phyloP scores from a whole-genome alignment of 129 eudicot species.

The Helianthus tuberosus region DNA sequence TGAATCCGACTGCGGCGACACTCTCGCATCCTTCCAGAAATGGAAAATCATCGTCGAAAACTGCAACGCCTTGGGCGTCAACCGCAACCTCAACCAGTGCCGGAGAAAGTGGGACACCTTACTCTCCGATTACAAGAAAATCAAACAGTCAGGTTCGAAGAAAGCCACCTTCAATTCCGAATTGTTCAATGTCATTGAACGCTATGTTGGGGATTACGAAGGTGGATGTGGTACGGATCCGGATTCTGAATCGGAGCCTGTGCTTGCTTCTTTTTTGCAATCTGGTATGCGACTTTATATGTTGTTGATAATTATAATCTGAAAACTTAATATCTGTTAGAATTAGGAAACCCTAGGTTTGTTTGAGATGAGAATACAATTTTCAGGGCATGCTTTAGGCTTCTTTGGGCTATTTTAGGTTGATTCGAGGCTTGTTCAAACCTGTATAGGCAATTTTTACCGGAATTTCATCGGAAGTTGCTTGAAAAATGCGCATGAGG shows the following conservation, averaged over 20 bases:
- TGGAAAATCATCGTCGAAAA: slow-evolving; percentile 77
- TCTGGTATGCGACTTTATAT: slow-evolving; percentile 22
- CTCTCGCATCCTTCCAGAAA: slow-evolving; percentile 77
- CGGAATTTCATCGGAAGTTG: background rate
- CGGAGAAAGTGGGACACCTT: slow-evolving; percentile 69
- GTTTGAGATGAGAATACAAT: background rate
- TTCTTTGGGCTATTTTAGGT: too few species aligned
- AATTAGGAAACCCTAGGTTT: background rate
- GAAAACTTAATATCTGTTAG: too few species aligned
- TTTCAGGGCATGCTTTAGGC: too few species aligned
- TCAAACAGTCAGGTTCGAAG: slow-evolving; percentile 36
- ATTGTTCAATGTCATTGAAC: slow-evolving; percentile 52
- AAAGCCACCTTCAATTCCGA: slow-evolving; percentile 46
- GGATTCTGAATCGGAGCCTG: slow-evolving; percentile 45
- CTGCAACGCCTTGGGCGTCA: slow-evolving; percentile 69
- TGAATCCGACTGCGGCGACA: slow-evolving; percentile 59
- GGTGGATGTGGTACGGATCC: slow-evolving; percentile 33
- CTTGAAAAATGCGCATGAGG: background rate
- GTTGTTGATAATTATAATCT: too few species aligned
- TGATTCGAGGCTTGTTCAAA: too few species aligned
- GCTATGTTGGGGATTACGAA: slow-evolving; percentile 32
- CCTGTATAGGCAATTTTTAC: too few species aligned
- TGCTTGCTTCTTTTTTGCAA: slow-evolving; percentile 28
- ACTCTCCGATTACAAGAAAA: slow-evolving; percentile 44
- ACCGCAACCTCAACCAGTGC: slow-evolving; percentile 66